Evolutionary conservation across 1,284 basidiomycete genomes (phyloP).

Genomic region (Ceratobasidium sp.): DNA sequence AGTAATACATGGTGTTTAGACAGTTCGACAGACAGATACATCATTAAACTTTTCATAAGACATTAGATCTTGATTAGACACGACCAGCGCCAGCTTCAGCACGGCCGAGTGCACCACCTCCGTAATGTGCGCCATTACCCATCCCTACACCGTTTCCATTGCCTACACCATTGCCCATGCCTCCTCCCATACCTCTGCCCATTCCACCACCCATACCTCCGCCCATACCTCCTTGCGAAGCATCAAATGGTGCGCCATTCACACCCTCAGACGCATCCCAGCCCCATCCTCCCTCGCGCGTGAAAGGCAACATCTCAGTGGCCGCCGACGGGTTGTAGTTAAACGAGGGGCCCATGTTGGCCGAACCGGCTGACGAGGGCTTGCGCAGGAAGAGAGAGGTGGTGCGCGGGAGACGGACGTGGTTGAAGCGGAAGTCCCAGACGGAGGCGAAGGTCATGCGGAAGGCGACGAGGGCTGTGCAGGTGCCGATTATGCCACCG

Average conservation of each 20-base stretch:
- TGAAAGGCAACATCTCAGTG: slow-evolving; percentile 59
- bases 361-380: slow-evolving; percentile 52
- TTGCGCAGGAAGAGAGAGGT: slow-evolving; percentile 61
- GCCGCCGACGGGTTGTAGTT: slow-evolving; percentile 58
- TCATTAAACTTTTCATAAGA: background rate
- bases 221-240: slow-evolving; percentile 38
- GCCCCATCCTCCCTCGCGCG: slow-evolving; percentile 64
- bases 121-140: background rate
- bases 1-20: slow-evolving; percentile 13
- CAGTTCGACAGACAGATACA: background rate
- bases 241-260: slow-evolving; percentile 53
- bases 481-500: slow-evolving; percentile 66
- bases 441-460: slow-evolving; percentile 69
- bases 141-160: slow-evolving; percentile 4
- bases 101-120: slow-evolving; percentile 27
- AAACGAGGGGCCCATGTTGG: slow-evolving; percentile 47
- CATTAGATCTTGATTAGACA: slow-evolving; percentile 19
- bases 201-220: slow-evolving; percentile 50
- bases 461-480: slow-evolving; percentile 66
- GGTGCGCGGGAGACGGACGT: slow-evolving; percentile 65
- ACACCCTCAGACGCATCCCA: slow-evolving; percentile 47
- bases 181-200: background rate
- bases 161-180: slow-evolving; percentile 17
- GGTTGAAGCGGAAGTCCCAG: slow-evolving; percentile 71
- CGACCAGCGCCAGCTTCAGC: slow-evolving; percentile 32